Evolutionary conservation across 139 green algal species (phyloP), one percentile per base, ranked within the genome.

Genomic region (Haematococcus lacustris): DNA sequence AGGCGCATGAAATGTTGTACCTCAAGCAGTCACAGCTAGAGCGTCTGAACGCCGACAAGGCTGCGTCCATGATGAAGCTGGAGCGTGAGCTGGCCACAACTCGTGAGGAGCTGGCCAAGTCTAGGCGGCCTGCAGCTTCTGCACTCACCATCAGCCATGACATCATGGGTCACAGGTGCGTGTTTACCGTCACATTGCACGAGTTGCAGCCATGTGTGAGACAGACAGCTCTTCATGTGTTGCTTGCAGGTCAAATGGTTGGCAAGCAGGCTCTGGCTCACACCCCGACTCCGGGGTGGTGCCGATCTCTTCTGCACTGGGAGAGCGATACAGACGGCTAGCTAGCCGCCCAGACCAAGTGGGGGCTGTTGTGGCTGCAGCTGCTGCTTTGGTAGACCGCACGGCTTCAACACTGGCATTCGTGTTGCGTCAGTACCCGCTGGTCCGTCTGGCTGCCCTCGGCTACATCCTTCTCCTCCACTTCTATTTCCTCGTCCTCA

Each of bases 21-120:
- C 71, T 80, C 2, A 94, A 93, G 81, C 90, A 94, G 71, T 77
- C 78, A 47, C 87, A 93, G 83, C 78, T 91, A 75, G 83, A 91
- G 74, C 69, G 74, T 37, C 38, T 92, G 71, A 77, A 80, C 7
- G 77, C 77, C 7, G 88, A 93, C 62, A 84, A 80, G 67, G 86
- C 83, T 43, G 89, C 84, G 13, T 71, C 81, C 68, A 81, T 88
- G 83, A 68, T 96, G 60, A 60, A 74, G 63, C 73, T 92, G 64
- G 89, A 96, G 78, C 78, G 88, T 0, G 85, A 93, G 75, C 57
- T 93, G 70, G 53, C 62, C 26, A 9, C 38, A 1, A 74, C 77
- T 23, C 73, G 74, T 0, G 65, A 83, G 23, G 79, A 89, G 51
- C 72, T 82, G n/a, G 68, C 78, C 30, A 73, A 80, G 38, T 40